These are phyloP conservation scores for Ilyonectria mors-panacis DNA, from an alignment of 2,329 filamentous ascomycete genomes.

Conservation along the genomic window DNA sequence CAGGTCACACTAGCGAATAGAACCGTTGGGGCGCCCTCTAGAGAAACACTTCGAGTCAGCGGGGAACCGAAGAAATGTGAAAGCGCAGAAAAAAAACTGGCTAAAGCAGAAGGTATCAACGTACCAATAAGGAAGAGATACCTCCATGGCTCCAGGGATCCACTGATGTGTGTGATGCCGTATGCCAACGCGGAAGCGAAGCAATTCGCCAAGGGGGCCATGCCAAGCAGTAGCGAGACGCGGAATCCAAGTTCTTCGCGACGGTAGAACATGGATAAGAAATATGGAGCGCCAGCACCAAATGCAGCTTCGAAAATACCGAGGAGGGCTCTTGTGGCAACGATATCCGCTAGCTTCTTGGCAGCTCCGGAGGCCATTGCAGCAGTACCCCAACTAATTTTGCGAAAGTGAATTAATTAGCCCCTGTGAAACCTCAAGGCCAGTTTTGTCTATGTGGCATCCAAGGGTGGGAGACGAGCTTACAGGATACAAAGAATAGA, in stretches of 20 bases:
- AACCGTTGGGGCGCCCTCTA: slow-evolving; percentile 31
- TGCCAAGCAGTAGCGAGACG: slow-evolving; percentile 30
- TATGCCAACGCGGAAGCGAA: slow-evolving; percentile 32
- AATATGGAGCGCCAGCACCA: slow-evolving; percentile 38
- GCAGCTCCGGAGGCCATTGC: slow-evolving; percentile 38
- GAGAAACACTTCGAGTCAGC: neutral
- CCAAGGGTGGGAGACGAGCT: neutral
- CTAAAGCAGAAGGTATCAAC: neutral
- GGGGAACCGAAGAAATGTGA: neutral
- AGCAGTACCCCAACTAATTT: slow-evolving; percentile 34
- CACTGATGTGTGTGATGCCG: slow-evolving; percentile 30
- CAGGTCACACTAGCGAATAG: slow-evolving; percentile 19
- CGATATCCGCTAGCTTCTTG: slow-evolving; percentile 20
- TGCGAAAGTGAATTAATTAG: neutral
- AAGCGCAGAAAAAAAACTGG: no score
- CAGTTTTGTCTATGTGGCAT: neutral
- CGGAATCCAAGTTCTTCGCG: slow-evolving; percentile 35
- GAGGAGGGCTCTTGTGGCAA: slow-evolving; percentile 21
- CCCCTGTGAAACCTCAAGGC: neutral
- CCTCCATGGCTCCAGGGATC: slow-evolving; percentile 29
- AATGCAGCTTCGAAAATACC: slow-evolving; percentile 40
- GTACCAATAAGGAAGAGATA: slow-evolving; percentile 31
- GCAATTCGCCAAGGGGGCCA: slow-evolving; percentile 32
- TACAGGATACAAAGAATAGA: slow-evolving; percentile 32
- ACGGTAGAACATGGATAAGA: slow-evolving; percentile 33